phyloP scores from a whole-genome alignment of 169 alveolate species.

The Ichthyophthirius multifiliis region DNA sequence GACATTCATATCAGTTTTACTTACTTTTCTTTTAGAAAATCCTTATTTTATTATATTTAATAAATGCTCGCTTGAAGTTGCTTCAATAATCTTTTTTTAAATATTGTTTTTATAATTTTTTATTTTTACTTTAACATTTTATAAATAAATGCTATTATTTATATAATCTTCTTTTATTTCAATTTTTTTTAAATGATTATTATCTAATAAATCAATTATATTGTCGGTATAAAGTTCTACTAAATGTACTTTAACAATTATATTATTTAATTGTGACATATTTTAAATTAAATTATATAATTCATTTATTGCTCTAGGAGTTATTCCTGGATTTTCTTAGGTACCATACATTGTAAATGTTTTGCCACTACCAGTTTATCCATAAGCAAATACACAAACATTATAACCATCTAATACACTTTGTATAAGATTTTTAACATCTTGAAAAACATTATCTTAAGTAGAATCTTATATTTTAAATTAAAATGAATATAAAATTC shows the following conservation, averaged over 20 bases:
- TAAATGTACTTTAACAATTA: slow-evolving; percentile 71
- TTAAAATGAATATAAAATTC: not conserved
- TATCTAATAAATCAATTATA: slow-evolving; percentile 69
- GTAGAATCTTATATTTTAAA: slow-evolving; percentile 31
- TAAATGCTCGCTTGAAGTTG: slow-evolving; percentile 42
- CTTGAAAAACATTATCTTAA: slow-evolving; percentile 77
- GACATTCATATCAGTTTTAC: slow-evolving; percentile 87
- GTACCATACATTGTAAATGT: slow-evolving; percentile 89
- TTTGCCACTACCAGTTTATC: slow-evolving; percentile 93
- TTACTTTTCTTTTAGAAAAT: slow-evolving; percentile 63
- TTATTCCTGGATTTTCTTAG: slow-evolving; percentile 75
- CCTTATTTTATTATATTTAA: slow-evolving; percentile 54
- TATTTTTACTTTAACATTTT: slow-evolving; percentile 51
- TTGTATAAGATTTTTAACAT: slow-evolving; percentile 60
- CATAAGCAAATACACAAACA: slow-evolving; percentile 90
- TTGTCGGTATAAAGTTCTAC: slow-evolving; percentile 84
- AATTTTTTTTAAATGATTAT: slow-evolving; percentile 38
- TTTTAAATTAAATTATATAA: slow-evolving; percentile 59
- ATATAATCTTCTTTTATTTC: slow-evolving; percentile 72
- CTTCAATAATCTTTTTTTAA: slow-evolving; percentile 14
- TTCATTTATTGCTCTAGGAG: slow-evolving; percentile 82
- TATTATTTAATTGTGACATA: slow-evolving; percentile 58
- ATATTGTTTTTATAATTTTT: not conserved
- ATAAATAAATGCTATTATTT: slow-evolving; percentile 57
- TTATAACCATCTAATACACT: slow-evolving; percentile 86